phyloP scores from a whole-genome alignment of 2,329 filamentous ascomycete genomes.

The Colletotrichum salicis region DNA sequence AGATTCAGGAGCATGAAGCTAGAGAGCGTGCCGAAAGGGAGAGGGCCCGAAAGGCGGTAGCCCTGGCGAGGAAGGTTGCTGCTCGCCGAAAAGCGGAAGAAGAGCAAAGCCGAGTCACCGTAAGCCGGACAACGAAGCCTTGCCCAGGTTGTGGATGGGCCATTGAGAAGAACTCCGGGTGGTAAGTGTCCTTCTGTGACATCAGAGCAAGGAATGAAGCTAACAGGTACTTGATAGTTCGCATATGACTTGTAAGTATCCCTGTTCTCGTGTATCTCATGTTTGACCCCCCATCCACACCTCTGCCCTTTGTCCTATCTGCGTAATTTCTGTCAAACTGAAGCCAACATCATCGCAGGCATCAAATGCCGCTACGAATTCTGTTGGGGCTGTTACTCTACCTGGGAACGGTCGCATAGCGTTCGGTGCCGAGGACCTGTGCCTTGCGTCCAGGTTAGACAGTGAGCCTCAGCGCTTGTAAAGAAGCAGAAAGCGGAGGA shows the following conservation, averaged over 20 bases:
- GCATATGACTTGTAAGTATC: slow-evolving; percentile 55
- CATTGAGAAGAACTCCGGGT: slow-evolving; percentile 54
- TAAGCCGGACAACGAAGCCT: slow-evolving; percentile 47
- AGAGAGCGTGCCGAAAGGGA: slow-evolving; percentile 40
- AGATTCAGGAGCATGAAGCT: slow-evolving; percentile 39
- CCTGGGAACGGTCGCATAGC: slow-evolving; percentile 36
- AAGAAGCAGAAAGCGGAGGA: neutral
- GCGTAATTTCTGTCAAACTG: neutral
- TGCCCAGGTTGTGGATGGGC: slow-evolving; percentile 51
- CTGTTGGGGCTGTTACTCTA: slow-evolving; percentile 46
- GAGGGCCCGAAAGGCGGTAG: slow-evolving; percentile 41
- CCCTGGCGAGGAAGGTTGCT: slow-evolving; percentile 34
- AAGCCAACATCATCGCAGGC: slow-evolving; percentile 41
- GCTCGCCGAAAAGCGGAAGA: slow-evolving; percentile 48
- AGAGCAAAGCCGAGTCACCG: slow-evolving; percentile 41
- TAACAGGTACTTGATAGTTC: slow-evolving; percentile 44
- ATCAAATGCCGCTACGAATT: slow-evolving; percentile 48
- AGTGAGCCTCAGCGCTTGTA: neutral
- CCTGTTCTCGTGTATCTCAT: neutral
- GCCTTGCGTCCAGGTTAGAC: neutral
- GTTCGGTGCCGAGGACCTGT: slow-evolving; percentile 27
- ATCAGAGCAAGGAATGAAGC: neutral
- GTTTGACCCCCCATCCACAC: neutral
- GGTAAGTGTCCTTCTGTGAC: slow-evolving; percentile 44
- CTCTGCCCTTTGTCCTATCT: neutral